Evolutionary conservation across 2,329 filamentous ascomycete genomes (phyloP), one percentile per base, ranked within the genome.

Genomic region (Aspergillus fijiensis): DNA sequence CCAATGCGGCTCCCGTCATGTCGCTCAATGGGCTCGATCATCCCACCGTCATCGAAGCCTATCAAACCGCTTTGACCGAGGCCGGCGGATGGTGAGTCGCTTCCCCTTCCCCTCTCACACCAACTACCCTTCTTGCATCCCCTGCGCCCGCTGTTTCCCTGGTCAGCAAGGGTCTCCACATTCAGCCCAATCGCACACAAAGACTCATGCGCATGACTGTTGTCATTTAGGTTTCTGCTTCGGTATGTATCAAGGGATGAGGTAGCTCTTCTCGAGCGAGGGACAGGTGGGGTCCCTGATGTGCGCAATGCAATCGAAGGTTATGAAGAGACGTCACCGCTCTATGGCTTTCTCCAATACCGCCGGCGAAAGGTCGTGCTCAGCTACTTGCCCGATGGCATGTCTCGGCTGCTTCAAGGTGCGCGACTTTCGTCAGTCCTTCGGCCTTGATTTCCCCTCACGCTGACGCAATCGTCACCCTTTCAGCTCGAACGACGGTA

Each of bases 1-100:
- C 67, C 67, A 65, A 78, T 78, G 75, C 72, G 66, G 72, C 67
- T 69, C 69, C 67, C 71, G 67, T 68, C 70, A 98, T 98, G 94
- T 97, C 94, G 82, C 84, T 98, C 78, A 96, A 96, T 87, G 95
- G 95, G 66, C 84, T 98, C 79, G 93, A 97, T 81, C 85, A 87
- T 80, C 81, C 85, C 69, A 85, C 87, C 73, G 85, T 99, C 79
- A 86, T 88, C 78, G 91, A 96, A 80, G 92, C 93, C 71, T 89
- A 96, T 79, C 89, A 93, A 73, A 82, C 86, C 69, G 90, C 91
- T 59, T 82, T 88, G 69, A 85, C 85, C 61, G 95, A 98, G 78
- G 87, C 91, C 60, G 93, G 92, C 81, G 93, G 92, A 89, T 99
- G 95, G 95, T 98, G 85, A 78, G 90, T 82, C 47, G 60, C 57